Percentiles rank a stretch among this genome's conserved stretches.
Conservation (phyloP, 139 green algal species). For the Coelastrella sp. region DNA sequence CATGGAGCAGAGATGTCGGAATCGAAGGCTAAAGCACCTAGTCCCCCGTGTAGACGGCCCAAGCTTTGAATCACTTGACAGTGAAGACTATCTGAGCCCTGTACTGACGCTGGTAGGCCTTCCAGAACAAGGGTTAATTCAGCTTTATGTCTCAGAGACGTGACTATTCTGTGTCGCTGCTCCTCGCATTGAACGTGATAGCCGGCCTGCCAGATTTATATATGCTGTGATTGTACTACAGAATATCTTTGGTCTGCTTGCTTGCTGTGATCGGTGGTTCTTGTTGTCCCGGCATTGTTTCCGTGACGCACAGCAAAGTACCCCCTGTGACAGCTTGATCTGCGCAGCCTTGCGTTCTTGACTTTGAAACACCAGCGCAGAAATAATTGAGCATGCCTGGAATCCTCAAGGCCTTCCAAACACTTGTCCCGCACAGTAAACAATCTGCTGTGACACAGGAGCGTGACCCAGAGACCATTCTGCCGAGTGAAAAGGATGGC, state of each 20-base stretch:
- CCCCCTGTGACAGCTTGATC: no score
- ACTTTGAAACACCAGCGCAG: no score
- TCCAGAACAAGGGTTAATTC: neutral
- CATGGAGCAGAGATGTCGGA: neutral
- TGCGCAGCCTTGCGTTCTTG: no score
- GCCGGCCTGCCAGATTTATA: no score
- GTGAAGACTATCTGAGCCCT: conserved; percentile 3
- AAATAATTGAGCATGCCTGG: no score
- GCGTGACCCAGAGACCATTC: neutral
- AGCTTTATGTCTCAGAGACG: neutral
- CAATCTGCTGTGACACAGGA: neutral
- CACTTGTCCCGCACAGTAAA: no score
- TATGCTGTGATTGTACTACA: no score
- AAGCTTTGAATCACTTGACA: conserved; percentile 37
- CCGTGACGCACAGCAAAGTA: neutral
- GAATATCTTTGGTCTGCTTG: neutral
- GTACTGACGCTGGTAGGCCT: conserved; percentile 1
- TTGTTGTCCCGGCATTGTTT: neutral
- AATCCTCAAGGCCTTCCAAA: no score
- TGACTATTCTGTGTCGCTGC: neutral
- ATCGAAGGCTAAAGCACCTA: neutral
- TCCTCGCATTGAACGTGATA: no score
- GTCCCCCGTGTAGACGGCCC: neutral
- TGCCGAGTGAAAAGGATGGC: conserved; percentile 65
- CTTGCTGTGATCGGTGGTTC: neutral